Evolutionary conservation across 2,329 filamentous ascomycete genomes (phyloP).

Genomic region (Monilinia aucupariae): DNA sequence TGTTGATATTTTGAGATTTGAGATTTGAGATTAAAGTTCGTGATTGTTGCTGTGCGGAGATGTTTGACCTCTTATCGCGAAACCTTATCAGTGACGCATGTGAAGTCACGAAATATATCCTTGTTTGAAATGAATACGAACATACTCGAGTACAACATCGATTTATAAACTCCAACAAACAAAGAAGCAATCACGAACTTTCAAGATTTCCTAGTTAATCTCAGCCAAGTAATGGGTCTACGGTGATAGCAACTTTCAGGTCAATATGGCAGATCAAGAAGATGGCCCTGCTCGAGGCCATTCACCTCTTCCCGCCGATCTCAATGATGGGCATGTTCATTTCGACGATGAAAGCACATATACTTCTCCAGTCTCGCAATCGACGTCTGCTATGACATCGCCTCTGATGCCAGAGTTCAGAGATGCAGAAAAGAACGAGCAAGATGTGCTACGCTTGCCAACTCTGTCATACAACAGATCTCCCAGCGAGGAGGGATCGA

Average conservation of each 20-base stretch:
- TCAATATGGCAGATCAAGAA: constrained; percentile 33
- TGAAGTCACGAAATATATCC: constrained; percentile 15
- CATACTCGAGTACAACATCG: not conserved
- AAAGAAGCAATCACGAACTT: not conserved
- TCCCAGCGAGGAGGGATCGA: constrained; percentile 22
- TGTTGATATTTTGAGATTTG: not conserved
- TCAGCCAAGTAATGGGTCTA: not conserved
- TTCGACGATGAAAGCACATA: constrained; percentile 28
- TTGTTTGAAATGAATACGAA: not conserved
- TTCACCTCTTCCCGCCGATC: constrained; percentile 28
- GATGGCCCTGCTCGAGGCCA: constrained; percentile 25
- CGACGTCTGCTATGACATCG: constrained; percentile 35
- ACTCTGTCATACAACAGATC: constrained; percentile 27
- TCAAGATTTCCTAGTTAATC: not conserved
- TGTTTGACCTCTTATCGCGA: constrained; percentile 19
- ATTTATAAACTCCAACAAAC: not conserved
- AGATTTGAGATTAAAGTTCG: not conserved
- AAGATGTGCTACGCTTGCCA: constrained; percentile 29
- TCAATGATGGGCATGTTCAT: constrained; percentile 26
- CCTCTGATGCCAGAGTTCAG: constrained; percentile 31
- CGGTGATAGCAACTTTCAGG: constrained; percentile 1
- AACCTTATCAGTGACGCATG: constrained; percentile 18
- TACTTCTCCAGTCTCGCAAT: constrained; percentile 25
- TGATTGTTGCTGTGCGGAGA: constrained; percentile 7
- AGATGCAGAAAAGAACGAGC: constrained; percentile 22